Percentiles rank a stretch among this genome's conserved stretches.
These are phyloP conservation scores for Phytophthora foliorum DNA, from an alignment of 352 stramenopile genomes.

Conservation along the genomic window DNA sequence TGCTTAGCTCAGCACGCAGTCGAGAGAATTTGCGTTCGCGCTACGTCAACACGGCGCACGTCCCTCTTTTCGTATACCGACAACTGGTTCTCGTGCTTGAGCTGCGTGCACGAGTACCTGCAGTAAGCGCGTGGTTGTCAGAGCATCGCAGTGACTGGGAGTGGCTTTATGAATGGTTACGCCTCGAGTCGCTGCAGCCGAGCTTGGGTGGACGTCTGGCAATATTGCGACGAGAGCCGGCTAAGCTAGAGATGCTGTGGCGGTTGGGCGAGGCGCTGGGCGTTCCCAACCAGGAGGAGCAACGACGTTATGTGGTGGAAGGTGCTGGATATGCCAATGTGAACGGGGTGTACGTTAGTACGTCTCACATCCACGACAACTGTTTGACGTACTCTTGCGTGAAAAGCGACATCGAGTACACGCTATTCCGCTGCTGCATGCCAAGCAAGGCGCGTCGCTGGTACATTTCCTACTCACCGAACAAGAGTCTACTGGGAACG, in stretches of 20 bases:
- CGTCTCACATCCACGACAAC: conserved; percentile 75
- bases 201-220: conserved; percentile 75
- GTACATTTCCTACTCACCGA: conserved; percentile 98
- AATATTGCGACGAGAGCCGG: conserved; percentile 71
- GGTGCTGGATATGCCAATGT: conserved; percentile 90
- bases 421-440: conserved; percentile 98
- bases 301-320: conserved; percentile 90
- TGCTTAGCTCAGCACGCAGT: conserved; percentile 74
- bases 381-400: conserved; percentile 76
- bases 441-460: conserved; percentile 97
- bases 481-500: conserved; percentile 87
- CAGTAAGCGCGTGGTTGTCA: conserved; percentile 64
- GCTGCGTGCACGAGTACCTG: conserved; percentile 69
- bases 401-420: conserved; percentile 88
- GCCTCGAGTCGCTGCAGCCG: conserved; percentile 84
- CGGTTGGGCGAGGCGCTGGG: conserved; percentile 69
- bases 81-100: conserved; percentile 80
- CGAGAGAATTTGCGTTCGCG: conserved; percentile 71
- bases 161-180: conserved; percentile 92
- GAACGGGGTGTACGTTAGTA: conserved; percentile 96
- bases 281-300: conserved; percentile 77
- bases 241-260: conserved; percentile 80
- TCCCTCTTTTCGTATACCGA: conserved; percentile 84
- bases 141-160: conserved; percentile 71
- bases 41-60: conserved; percentile 75